Conservation (phyloP, 169 alveolate genomes). For the Plasmodium adleri region DNA sequence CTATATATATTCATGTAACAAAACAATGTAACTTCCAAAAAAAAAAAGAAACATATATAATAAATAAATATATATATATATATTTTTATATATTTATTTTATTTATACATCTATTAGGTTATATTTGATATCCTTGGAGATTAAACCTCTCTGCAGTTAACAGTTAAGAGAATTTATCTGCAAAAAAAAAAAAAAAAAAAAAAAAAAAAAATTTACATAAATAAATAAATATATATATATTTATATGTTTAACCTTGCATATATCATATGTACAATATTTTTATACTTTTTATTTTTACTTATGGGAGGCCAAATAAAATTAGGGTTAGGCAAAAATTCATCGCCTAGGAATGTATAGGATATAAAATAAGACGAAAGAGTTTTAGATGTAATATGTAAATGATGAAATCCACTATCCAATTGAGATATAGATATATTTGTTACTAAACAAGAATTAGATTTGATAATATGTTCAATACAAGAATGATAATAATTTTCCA, state of each 20-base stretch:
- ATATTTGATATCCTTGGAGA: no score
- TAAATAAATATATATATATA: no score
- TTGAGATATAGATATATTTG: slow-evolving; percentile 33
- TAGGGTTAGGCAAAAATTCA: slow-evolving; percentile 55
- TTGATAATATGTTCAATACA: slow-evolving; percentile 24
- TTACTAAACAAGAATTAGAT: slow-evolving; percentile 42
- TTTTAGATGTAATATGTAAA: not conserved
- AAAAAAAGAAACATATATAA: no score
- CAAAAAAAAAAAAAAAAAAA: not conserved
- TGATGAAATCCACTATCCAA: not conserved
- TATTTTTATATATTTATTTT: no score
- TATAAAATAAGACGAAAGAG: slow-evolving; percentile 19
- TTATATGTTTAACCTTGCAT: no score
- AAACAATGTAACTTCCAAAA: no score
- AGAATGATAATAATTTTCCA: slow-evolving; percentile 41
- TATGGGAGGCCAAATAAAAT: slow-evolving; percentile 32
- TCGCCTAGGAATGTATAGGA: slow-evolving; percentile 58
- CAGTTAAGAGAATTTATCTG: not conserved
- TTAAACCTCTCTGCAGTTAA: no score
- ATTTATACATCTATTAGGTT: no score
- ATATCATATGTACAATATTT: no score
- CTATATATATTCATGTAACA: no score
- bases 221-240: no score
- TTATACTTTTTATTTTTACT: not conserved
- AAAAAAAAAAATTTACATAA: no score